Base-by-base conservation (phyloP, 306 rosid genomes). In the Carpinus fangiana region DNA sequence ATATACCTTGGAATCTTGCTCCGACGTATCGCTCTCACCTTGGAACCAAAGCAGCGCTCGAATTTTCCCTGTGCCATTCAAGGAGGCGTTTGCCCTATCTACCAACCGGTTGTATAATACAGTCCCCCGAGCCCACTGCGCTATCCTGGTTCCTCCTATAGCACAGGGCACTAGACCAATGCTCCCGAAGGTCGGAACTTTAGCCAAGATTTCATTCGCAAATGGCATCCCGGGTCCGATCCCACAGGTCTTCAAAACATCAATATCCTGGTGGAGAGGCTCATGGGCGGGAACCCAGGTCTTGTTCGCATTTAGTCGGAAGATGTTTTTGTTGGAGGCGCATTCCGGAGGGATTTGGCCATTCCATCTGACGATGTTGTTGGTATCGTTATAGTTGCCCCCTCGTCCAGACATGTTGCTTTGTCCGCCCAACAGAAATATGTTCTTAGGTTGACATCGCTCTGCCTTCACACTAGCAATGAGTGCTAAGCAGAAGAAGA, bases 111-210 rank as follows among this genome's bases (percentile, higher is more conserved):
- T 41, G 72, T 66, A 66, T 36, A 36, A 2, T 4, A 0, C 0
- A 8, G 51, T 41, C 0, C 51, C 72, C 51, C 8, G 8, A 18
- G n/a, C 21, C 71, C 50, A 66, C 5, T 17, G 7, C 1, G 3
- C 1, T n/a, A 38, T 66, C 71, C 1, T 38, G n/a, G 71, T 38
- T 43, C 71, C 71, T 66, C 71, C 71, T 17, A 38, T 17, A 6
- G 71, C 71, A 16, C 71, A 38, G 5, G 71, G 71, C 12, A 66
- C 71, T 12, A 38, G 16, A 18, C 71, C 71, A 66, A 38, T 66
- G 12, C 10, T 12, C 12, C 28, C 50, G 8, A 66, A 66, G 71
- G 12, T 18, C 0, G 71, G 50, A 6, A 38, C 3, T 11, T 66
- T 18, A 3, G 13, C 21, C 50, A 66, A 66, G 20, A 66, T 43